These are phyloP conservation scores for Skeletonema grethae DNA, from an alignment of 108 stramenopile species.

Conservation along the genomic window DNA sequence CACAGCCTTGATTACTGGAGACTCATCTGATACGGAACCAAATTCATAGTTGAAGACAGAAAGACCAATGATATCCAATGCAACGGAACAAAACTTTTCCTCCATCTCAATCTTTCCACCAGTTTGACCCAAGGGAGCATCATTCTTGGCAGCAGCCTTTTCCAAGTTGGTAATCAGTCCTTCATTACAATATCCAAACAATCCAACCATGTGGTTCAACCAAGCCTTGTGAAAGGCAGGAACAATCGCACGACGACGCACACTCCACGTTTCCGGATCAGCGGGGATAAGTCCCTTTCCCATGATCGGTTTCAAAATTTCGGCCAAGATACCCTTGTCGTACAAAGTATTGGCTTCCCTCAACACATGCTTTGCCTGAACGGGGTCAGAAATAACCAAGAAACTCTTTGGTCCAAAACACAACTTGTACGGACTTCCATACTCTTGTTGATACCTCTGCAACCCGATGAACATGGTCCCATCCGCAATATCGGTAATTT, in stretches of 20 bases:
- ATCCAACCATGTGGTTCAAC: conserved; percentile 91
- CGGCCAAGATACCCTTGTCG: conserved; percentile 89
- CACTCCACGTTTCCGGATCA: conserved; percentile 94
- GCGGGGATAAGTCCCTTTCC: conserved; percentile 95
- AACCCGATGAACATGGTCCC: conserved; percentile 95
- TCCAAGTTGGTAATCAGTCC: conserved; percentile 78
- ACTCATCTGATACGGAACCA: conserved; percentile 85
- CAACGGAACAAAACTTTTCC: conserved; percentile 90
- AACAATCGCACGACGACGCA: conserved; percentile 89
- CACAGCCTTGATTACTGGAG: conserved; percentile 91
- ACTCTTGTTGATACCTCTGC: conserved; percentile 77
- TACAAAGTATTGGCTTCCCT: conserved; percentile 85
- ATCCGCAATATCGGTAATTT: conserved; percentile 85
- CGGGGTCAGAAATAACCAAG: conserved; percentile 91
- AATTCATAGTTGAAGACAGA: conserved; percentile 97
- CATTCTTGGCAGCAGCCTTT: conserved; percentile 48
- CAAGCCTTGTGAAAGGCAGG: conserved; percentile 98
- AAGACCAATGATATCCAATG: conserved; percentile 92
- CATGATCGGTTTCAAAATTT: conserved; percentile 92
- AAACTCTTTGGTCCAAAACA: conserved; percentile 98
- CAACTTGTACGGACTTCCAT: conserved; percentile 94
- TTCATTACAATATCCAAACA: conserved; percentile 90
- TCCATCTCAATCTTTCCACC: conserved; percentile 89
- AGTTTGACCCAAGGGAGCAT: conserved; percentile 34
- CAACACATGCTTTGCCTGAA: conserved; percentile 87